Evolutionary conservation across 306 rosid species (phyloP), one percentile per base, ranked within the genome.

Genomic region (Prunus padus): DNA sequence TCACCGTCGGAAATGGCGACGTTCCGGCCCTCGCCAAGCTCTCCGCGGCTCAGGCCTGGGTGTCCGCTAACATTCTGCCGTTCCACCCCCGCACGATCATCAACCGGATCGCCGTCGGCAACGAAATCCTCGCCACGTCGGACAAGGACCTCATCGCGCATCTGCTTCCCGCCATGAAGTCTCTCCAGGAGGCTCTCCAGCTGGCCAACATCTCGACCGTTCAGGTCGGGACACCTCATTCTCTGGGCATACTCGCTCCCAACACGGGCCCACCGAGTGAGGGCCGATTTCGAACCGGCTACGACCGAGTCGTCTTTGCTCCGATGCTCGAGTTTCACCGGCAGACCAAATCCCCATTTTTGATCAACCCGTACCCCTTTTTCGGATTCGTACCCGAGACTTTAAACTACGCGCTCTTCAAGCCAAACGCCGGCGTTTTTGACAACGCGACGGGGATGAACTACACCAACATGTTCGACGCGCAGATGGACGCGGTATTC

Each of bases 391-490:
- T 46, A 2, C 70, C 91, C 7, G 78, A 82, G 0, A 79, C 71
- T 0, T 6, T 89, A 3, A 61, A 86, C 85, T 94, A 89, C 80
- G 98, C 97, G 0, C 69, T 87, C 2, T 91, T 93, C 68, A 82
- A 65, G 14, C 90, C 89, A 1, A 89, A 88, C 89, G 80, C 49
- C 23, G 98, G 98, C 56, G 90, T 91, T 84, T 88, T 86, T n/a
- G 98, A 94, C 57, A 30, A 20, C 11, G 79, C 3, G 0, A 91
- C 96, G 3, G 86, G 90, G 3, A 30, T 80, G 1, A 88, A 83
- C 75, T 94, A 94, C 84, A 86, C 93, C 15, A 94, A 94, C 81
- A 91, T 94, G 98, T 94, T 88, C 54, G 98, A 94, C 30, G 98
- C 97, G 0, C 96, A 89, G 72, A 83, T 94, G 86, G 98, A 94